Percentiles rank a stretch among this genome's conserved stretches.
These are phyloP conservation scores for Diaporthe caulivora DNA, from an alignment of 2,329 filamentous ascomycete genomes.

Conservation along the genomic window DNA sequence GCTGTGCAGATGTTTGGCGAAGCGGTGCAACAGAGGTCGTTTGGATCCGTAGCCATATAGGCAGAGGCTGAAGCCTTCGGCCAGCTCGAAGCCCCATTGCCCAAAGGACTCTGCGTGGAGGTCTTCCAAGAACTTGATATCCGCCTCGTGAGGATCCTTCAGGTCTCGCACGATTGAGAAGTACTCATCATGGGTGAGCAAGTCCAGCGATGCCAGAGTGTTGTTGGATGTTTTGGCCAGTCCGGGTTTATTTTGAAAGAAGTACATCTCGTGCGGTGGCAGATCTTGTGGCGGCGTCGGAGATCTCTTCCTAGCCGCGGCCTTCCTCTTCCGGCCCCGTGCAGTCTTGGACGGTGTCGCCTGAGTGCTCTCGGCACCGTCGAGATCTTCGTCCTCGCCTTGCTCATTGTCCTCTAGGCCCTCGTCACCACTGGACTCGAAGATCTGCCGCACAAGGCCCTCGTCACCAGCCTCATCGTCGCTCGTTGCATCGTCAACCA, in stretches of 20 bases:
- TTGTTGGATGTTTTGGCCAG: constrained; percentile 88
- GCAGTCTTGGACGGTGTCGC: constrained; percentile 62
- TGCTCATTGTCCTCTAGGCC: constrained; percentile 41
- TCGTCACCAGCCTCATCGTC: constrained; percentile 81
- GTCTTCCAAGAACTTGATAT: constrained; percentile 78
- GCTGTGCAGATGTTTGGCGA: constrained; percentile 78
- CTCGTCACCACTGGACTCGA: constrained; percentile 62
- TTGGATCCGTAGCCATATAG: constrained; percentile 96
- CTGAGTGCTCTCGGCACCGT: constrained; percentile 46
- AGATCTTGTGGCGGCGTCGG: constrained; percentile 86
- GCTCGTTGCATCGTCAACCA: constrained; percentile 71
- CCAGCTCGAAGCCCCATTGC: constrained; percentile 93
- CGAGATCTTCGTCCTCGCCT: constrained; percentile 35
- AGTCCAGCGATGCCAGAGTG: constrained; percentile 77
- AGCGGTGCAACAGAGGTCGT: constrained; percentile 77
- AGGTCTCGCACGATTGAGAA: constrained; percentile 76
- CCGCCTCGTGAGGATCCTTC: constrained; percentile 76
- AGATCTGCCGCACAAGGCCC: constrained; percentile 77
- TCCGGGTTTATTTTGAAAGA: constrained; percentile 89
- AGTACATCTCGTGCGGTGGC: constrained; percentile 91
- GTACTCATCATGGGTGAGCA: constrained; percentile 94
- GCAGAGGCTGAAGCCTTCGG: constrained; percentile 88
- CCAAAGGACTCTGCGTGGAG: constrained; percentile 86
- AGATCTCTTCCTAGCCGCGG: constrained; percentile 68
- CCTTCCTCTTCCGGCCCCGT: constrained; percentile 59